Evolutionary conservation across 2,329 filamentous ascomycete species (phyloP).

Genomic region (Fusarium irregulare): DNA sequence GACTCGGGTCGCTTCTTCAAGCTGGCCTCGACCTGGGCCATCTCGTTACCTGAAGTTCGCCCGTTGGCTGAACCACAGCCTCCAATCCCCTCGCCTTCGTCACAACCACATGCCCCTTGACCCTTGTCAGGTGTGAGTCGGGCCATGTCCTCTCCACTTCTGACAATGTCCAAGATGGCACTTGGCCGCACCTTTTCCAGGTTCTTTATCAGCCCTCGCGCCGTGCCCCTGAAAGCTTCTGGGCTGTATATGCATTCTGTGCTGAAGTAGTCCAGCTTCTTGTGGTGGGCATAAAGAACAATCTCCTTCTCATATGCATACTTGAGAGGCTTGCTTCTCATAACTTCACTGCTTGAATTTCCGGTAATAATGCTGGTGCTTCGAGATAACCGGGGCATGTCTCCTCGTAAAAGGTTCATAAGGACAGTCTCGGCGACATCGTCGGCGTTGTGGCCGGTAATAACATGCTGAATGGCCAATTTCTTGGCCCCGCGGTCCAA

Average conservation of each 20-base stretch:
- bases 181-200: constrained; percentile 92
- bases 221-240: constrained; percentile 94
- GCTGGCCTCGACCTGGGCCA: constrained; percentile 80
- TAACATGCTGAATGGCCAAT: constrained; percentile 89
- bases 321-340: constrained; percentile 95
- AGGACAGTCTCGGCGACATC: constrained; percentile 97
- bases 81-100: constrained; percentile 59
- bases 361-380: constrained; percentile 91
- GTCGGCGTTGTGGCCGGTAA: constrained; percentile 97
- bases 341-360: constrained; percentile 83
- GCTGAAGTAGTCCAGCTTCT: constrained; percentile 96
- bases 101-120: constrained; percentile 52
- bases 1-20: constrained; percentile 39
- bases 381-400: constrained; percentile 85
- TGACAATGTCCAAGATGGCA: constrained; percentile 93
- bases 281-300: constrained; percentile 96
- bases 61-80: constrained; percentile 78
- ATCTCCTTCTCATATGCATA: constrained; percentile 99
- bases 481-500: constrained; percentile 91
- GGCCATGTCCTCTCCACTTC: constrained; percentile 96
- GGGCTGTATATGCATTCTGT: constrained; percentile 99
- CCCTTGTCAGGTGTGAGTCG: constrained; percentile 65
- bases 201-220: constrained; percentile 92
- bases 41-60: constrained; percentile 75
- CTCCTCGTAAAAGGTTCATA: constrained; percentile 95